phyloP scores from a whole-genome alignment of 768 basidiomycete species.

The Boletus sp. region DNA sequence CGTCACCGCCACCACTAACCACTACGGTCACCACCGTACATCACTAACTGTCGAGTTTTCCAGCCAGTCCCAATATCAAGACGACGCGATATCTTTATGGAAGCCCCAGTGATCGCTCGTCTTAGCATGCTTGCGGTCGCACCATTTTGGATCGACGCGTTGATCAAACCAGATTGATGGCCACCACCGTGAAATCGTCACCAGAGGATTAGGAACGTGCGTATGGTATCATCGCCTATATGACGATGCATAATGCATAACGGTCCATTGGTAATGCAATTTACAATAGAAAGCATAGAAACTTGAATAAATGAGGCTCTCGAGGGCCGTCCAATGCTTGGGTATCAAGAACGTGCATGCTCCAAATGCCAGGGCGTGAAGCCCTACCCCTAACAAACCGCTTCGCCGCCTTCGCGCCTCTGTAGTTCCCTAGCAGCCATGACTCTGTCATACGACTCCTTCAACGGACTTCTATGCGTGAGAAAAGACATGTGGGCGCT shows the following conservation, averaged over 20 bases:
- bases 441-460: slow-evolving; percentile 69
- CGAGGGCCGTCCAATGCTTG: slow-evolving; percentile 10
- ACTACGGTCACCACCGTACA: too few species aligned
- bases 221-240: slow-evolving; percentile 6
- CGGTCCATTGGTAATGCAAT: slow-evolving; percentile 17
- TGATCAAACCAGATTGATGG: neutral
- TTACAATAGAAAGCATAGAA: slow-evolving; percentile 29
- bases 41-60: too few species aligned
- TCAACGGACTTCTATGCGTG: slow-evolving; percentile 59
- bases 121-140: neutral
- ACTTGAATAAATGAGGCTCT: slow-evolving; percentile 23
- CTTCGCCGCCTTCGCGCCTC: slow-evolving; percentile 13
- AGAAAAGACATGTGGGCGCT: slow-evolving; percentile 69
- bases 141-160: too few species aligned
- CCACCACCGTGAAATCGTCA: neutral
- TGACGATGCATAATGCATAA: too few species aligned
- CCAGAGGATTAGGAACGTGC: neutral
- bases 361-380: neutral
- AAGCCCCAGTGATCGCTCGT: neutral
- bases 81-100: too few species aligned
- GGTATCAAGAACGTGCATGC: slow-evolving; percentile 20
- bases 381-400: neutral
- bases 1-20: slow-evolving; percentile 19
- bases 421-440: slow-evolving; percentile 49
- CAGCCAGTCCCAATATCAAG: too few species aligned